phyloP scores from a whole-genome alignment of 352 stramenopile species.

The Globisporangium mamillatum region DNA sequence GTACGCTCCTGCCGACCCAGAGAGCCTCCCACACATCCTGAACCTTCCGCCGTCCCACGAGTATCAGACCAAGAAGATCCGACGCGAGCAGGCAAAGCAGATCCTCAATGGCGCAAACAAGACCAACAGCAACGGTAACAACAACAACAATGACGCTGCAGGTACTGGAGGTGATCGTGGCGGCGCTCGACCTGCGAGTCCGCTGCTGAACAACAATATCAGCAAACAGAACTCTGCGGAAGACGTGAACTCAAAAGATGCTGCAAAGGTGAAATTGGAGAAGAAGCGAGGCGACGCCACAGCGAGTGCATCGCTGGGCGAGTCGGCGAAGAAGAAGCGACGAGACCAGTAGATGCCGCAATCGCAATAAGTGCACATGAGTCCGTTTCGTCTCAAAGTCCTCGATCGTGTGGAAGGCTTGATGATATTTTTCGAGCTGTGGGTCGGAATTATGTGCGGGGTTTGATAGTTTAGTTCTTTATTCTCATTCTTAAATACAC shows the following conservation, averaged over 20 bases:
- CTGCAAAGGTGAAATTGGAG: constrained; percentile 28
- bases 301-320: constrained; percentile 7
- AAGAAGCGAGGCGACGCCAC: constrained; percentile 27
- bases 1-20: constrained; percentile 58
- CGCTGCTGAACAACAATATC: constrained; percentile 1
- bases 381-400: background rate
- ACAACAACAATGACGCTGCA: constrained; percentile 30
- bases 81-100: constrained; percentile 78
- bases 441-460: too few species aligned
- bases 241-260: constrained; percentile 18
- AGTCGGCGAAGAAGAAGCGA: constrained; percentile 52
- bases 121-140: constrained; percentile 29
- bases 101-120: constrained; percentile 36
- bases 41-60: constrained; percentile 83
- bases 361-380: background rate
- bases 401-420: background rate
- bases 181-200: background rate
- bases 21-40: constrained; percentile 57
- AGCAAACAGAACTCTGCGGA: constrained; percentile 12
- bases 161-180: background rate
- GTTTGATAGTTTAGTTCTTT: background rate
- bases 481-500: constrained; percentile 10
- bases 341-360: constrained; percentile 39
- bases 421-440: background rate
- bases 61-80: constrained; percentile 90